Conservation (phyloP, 1,284 basidiomycete species). For the Coniferiporia weirii region DNA sequence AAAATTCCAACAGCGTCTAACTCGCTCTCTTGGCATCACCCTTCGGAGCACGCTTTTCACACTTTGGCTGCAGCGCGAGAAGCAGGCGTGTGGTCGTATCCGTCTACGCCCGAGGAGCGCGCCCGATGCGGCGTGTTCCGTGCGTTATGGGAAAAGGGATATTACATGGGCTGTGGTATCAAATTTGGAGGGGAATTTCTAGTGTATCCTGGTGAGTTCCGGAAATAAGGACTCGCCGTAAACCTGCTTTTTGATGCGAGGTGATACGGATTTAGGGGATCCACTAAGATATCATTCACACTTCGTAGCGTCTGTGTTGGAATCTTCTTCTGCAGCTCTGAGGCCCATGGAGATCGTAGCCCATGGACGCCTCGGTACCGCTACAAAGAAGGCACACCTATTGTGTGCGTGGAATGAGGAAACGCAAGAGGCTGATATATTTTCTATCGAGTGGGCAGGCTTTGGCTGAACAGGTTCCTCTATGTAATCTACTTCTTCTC, state of each 20-base stretch:
- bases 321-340: slow-evolving; percentile 55
- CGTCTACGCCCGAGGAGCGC: slow-evolving; percentile 55
- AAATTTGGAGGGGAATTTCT: slow-evolving; percentile 96
- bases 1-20: slow-evolving; percentile 59
- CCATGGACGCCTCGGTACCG: slow-evolving; percentile 92
- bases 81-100: slow-evolving; percentile 77
- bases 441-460: slow-evolving; percentile 88
- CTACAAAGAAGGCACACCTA: slow-evolving; percentile 95
- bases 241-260: slow-evolving; percentile 1
- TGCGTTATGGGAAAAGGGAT: slow-evolving; percentile 75
- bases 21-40: slow-evolving; percentile 56
- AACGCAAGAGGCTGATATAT: slow-evolving; percentile 63
- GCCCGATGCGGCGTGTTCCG: slow-evolving; percentile 78
- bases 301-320: slow-evolving; percentile 81
- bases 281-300: slow-evolving; percentile 96
- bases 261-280: slow-evolving; percentile 57
- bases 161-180: slow-evolving; percentile 83
- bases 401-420: slow-evolving; percentile 84
- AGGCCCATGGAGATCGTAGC: slow-evolving; percentile 91
- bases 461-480: slow-evolving; percentile 55
- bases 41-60: slow-evolving; percentile 37
- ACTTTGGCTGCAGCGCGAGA: slow-evolving; percentile 56
- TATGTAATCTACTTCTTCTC: background rate
- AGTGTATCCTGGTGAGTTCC: slow-evolving; percentile 82
- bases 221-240: background rate